These are phyloP conservation scores for Saksenaea oblongispora DNA, from an alignment of 371 early-diverging fungal genomes.

Conservation along the genomic window DNA sequence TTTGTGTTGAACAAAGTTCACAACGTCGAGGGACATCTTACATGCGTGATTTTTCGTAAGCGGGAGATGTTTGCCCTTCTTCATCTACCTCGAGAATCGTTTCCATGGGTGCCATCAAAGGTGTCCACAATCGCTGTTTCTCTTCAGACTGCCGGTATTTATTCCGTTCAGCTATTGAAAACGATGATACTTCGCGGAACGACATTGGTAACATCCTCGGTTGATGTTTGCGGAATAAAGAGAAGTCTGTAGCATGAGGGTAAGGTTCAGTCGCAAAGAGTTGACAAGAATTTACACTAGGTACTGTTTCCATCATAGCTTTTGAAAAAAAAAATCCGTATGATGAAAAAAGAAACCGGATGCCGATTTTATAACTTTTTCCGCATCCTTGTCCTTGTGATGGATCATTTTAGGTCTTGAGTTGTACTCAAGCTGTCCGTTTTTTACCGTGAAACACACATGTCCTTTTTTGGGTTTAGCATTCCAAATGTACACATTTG, in stretches of 20 bases:
- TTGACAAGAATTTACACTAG: neutral
- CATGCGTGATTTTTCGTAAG: too few species aligned
- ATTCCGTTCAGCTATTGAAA: neutral
- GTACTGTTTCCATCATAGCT: neutral
- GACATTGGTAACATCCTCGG: neutral
- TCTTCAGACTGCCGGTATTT: neutral
- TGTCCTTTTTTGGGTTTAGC: neutral
- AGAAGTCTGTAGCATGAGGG: neutral
- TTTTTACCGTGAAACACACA: neutral
- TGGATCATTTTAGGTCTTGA: neutral
- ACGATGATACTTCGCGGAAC: neutral
- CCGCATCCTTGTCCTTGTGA: neutral
- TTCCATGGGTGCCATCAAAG: neutral
- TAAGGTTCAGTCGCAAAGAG: neutral
- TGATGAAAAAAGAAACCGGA: neutral
- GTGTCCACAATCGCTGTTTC: neutral
- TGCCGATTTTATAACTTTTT: neutral
- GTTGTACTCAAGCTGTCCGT: neutral
- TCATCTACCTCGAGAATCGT: neutral
- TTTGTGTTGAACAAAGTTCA: too few species aligned
- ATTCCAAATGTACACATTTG: too few species aligned
- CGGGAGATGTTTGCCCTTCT: neutral
- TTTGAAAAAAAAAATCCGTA: neutral
- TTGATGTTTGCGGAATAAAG: neutral
- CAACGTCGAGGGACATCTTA: too few species aligned